These are phyloP conservation scores for Auriculariales sp. DNA, from an alignment of 768 basidiomycete species.

Conservation along the genomic window DNA sequence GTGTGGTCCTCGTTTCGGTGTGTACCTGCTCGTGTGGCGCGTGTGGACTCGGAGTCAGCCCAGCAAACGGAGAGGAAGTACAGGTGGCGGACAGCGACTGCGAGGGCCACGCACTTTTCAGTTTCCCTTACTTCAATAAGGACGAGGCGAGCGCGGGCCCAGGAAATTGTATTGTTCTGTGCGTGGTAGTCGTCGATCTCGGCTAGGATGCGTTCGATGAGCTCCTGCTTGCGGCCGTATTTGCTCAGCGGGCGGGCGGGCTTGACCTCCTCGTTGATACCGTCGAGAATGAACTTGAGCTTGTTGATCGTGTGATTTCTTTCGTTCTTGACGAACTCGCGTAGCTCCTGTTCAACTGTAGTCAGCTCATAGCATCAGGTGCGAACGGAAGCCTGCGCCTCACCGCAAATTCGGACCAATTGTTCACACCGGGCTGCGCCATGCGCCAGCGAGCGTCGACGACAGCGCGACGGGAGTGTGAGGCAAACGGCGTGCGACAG, in stretches of 20 bases:
- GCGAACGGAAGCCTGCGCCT: constrained; percentile 8
- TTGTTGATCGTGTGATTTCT: constrained; percentile 65
- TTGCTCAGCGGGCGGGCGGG: constrained; percentile 40
- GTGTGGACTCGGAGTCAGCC: background rate
- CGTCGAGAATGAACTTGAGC: constrained; percentile 67
- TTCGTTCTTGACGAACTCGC: constrained; percentile 40
- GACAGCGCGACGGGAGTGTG: background rate
- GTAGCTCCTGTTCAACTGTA: constrained; percentile 39
- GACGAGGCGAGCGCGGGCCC: constrained; percentile 53
- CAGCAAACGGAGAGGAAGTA: too few relatives aligned
- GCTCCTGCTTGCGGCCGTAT: constrained; percentile 76
- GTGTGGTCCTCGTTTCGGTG: background rate
- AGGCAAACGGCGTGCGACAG: constrained; percentile 4
- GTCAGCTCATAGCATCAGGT: too few relatives aligned
- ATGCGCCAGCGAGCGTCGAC: constrained; percentile 22
- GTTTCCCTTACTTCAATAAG: constrained; percentile 48
- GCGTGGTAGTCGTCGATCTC: constrained; percentile 48
- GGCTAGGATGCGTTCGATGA: constrained; percentile 58
- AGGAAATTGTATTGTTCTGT: constrained; percentile 43
- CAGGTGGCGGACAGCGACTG: too few relatives aligned
- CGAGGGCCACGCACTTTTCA: constrained; percentile 42
- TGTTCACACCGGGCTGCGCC: constrained; percentile 33
- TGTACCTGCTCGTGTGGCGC: background rate
- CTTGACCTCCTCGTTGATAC: constrained; percentile 66
- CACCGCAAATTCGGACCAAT: constrained; percentile 68